These are phyloP conservation scores for Curvularia eragrostidis DNA, from an alignment of 2,329 filamentous ascomycete genomes.

Conservation along the genomic window DNA sequence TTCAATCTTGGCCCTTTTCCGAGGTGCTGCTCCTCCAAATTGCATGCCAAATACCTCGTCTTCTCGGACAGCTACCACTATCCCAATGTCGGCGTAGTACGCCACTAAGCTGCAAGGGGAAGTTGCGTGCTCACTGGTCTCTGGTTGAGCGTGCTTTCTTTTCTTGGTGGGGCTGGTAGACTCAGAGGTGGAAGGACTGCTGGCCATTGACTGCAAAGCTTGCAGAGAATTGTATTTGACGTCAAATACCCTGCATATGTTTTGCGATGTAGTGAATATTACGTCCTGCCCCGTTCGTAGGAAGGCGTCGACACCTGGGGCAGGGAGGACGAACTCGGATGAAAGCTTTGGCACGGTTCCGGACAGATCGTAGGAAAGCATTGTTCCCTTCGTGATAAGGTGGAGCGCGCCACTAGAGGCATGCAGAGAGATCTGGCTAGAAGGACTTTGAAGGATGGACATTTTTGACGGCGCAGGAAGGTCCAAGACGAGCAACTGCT, in stretches of 20 bases:
- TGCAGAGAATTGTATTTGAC: conserved; percentile 67
- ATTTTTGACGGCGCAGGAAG: conserved; percentile 32
- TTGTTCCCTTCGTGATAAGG: conserved; percentile 60
- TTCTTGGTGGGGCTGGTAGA: conserved; percentile 48
- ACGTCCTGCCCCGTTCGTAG: conserved; percentile 71
- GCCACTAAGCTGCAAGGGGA: conserved; percentile 32
- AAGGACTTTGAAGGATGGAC: conserved; percentile 7
- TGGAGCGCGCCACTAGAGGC: conserved; percentile 69
- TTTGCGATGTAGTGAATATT: conserved; percentile 65
- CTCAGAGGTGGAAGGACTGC: conserved; percentile 18
- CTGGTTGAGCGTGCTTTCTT: conserved; percentile 39
- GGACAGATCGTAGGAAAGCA: conserved; percentile 70
- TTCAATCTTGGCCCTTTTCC: conserved; percentile 48
- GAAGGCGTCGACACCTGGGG: conserved; percentile 66
- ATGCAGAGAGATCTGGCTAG: conserved; percentile 63
- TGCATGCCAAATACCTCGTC: conserved; percentile 72
- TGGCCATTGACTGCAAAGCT: conserved; percentile 48
- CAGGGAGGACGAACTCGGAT: conserved; percentile 58
- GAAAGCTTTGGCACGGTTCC: conserved; percentile 67
- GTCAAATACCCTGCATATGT: conserved; percentile 66
- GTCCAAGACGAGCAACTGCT: conserved; percentile 42
- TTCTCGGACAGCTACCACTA: conserved; percentile 70
- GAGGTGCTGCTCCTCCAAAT: conserved; percentile 40
- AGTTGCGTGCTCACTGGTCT: conserved; percentile 56
- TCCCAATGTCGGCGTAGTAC: conserved; percentile 70